phyloP scores from a whole-genome alignment of 306 rosid genomes.

The Bauhinia variegata region DNA sequence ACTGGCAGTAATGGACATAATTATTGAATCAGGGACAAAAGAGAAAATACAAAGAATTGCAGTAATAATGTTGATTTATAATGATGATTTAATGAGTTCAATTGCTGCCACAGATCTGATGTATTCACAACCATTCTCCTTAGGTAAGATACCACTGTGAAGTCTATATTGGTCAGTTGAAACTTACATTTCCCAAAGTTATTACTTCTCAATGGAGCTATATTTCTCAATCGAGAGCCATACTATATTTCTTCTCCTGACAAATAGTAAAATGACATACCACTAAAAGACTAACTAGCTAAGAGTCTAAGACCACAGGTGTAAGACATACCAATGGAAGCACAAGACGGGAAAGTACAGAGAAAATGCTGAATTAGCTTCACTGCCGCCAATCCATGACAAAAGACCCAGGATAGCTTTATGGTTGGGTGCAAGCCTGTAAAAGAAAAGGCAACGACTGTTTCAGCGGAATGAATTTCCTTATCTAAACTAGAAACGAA shows the following conservation, averaged over 20 bases:
- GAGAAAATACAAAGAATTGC: slow-evolving; percentile 3
- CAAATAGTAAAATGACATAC: slow-evolving; percentile 17
- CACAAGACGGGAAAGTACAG: slow-evolving; percentile 78
- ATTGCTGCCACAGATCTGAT: background rate
- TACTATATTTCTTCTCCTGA: slow-evolving; percentile 5
- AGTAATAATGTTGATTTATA: background rate
- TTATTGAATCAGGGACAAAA: slow-evolving; percentile 17
- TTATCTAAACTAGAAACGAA: background rate
- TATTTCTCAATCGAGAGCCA: too few species aligned
- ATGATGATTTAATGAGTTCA: slow-evolving; percentile 4
- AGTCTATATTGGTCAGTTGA: slow-evolving; percentile 1
- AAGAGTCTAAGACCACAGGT: background rate
- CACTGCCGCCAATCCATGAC: slow-evolving; percentile 82
- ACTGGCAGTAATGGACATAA: background rate
- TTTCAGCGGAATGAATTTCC: background rate
- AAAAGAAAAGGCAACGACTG: slow-evolving; percentile 15
- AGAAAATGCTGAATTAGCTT: slow-evolving; percentile 76
- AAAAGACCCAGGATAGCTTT: slow-evolving; percentile 73
- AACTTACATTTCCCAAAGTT: background rate
- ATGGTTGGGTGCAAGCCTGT: slow-evolving; percentile 59
- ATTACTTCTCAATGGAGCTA: background rate
- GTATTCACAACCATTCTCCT: slow-evolving; percentile 8
- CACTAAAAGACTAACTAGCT: slow-evolving; percentile 3
- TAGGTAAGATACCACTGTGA: slow-evolving; percentile 1
- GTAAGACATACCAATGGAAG: slow-evolving; percentile 78